These are phyloP conservation scores for Raddia distichophylla DNA, from an alignment of 176 grass and related monocot genomes.

Conservation along the genomic window DNA sequence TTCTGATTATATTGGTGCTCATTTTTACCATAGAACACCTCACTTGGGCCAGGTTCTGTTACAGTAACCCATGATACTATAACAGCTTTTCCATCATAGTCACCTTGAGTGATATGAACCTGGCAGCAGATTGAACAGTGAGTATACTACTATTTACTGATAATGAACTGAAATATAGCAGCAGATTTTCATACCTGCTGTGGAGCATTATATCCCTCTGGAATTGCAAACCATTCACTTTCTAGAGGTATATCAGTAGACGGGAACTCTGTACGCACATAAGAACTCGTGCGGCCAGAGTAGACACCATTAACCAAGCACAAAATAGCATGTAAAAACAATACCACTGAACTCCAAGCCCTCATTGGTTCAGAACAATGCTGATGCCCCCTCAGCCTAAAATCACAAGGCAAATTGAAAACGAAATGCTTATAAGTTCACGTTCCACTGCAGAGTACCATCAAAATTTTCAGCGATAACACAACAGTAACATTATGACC, in stretches of 20 bases:
- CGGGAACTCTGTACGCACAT: conserved; percentile 67
- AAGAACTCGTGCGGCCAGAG: conserved; percentile 75
- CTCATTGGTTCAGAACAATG: conserved; percentile 43
- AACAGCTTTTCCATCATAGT: conserved; percentile 93
- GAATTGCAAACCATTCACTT: conserved; percentile 68
- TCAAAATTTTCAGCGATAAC: neutral
- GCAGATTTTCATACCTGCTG: conserved; percentile 65
- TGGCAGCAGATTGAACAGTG: conserved; percentile 35
- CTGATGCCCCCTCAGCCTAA: conserved; percentile 33
- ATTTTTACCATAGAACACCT: conserved; percentile 73
- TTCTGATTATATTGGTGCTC: conserved; percentile 64
- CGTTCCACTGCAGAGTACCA: no score
- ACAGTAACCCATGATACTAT: conserved; percentile 88
- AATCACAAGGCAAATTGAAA: conserved; percentile 9
- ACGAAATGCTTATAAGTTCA: neutral
- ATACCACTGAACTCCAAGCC: conserved; percentile 25
- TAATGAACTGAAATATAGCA: conserved; percentile 15
- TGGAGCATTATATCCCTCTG: conserved; percentile 82
- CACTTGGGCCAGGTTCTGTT: conserved; percentile 61
- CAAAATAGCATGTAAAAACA: conserved; percentile 49
- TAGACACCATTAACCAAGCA: conserved; percentile 44
- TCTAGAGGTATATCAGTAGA: conserved; percentile 85
- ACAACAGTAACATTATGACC: neutral
- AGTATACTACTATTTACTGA: neutral
- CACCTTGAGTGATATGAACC: conserved; percentile 98